Base-by-base conservation (phyloP, 2,329 filamentous ascomycete genomes). In the Calonectria pteridis region DNA sequence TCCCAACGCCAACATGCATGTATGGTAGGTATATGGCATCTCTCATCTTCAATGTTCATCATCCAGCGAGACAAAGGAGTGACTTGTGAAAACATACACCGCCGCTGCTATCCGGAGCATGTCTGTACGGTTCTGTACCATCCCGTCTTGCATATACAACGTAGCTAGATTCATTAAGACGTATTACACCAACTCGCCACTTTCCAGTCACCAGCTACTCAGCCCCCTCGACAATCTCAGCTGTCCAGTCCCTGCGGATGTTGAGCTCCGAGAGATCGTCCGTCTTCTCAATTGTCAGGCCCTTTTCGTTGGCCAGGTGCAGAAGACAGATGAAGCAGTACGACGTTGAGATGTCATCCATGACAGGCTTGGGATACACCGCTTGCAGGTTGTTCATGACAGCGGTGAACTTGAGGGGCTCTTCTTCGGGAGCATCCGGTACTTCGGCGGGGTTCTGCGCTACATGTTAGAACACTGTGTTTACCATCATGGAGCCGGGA, bases 271-370 rank as follows among this genome's bases (percentile, higher is more conserved):
- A 87, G 69, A 93, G 84, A 62, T 88, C 90, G 51, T 87, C 85
- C 14, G 89, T 89, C 79, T 91, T 91, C 77, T 94, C 90, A 75
- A 98, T 94, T 29, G 94, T 89, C 49, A 98, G 87, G 0, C 96
- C 96, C 86, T 97, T 96, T 82, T 98, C 96, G 85, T 98, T 98
- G 73, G 96, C 96, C 80, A 98, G 83, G 85, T 98, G 96, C 77
- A 98, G 87, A 72, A 98, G 86, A 80, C 94, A 97, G 81, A 99
- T 99, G 86, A 98, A 99, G 83, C 97, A 98, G 85, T 87, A 93
- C 76, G 91, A 97, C 0, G 97, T 99, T 43, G 95, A 98, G 81
- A 99, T 98, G 84, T 99, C 97, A 74, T 94, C 92, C 92, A 99
- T 94, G 73, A 92, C 91, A 78, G 94, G 90, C 83, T 94, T 94